phyloP scores from a whole-genome alignment of 805 yeast genomes.

The Starmerella etchellsii region DNA sequence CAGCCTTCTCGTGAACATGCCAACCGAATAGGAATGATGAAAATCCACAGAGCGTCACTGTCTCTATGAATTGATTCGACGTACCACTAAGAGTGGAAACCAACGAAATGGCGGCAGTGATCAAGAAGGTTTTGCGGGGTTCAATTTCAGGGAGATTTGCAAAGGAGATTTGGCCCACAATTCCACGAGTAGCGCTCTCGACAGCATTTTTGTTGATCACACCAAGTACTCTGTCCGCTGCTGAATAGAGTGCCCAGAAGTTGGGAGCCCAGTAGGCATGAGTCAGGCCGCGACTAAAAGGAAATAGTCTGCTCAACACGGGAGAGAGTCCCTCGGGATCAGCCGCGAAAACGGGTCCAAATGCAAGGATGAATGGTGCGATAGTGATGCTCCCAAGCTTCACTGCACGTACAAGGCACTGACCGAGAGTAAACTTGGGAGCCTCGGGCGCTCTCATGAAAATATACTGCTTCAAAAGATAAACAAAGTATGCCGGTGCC shows the following conservation, averaged over 20 bases:
- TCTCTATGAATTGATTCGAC: conserved; percentile 52
- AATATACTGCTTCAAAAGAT: conserved; percentile 51
- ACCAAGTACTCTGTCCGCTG: conserved; percentile 55
- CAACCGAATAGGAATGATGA: conserved; percentile 91
- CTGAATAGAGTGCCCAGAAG: conserved; percentile 88
- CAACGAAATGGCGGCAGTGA: conserved; percentile 75
- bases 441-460: neutral
- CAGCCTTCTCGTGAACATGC: conserved; percentile 98
- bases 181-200: conserved; percentile 57
- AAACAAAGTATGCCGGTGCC: conserved; percentile 88
- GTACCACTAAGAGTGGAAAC: conserved; percentile 42
- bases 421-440: conserved; percentile 25
- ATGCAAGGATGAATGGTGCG: conserved; percentile 46
- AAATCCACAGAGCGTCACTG: conserved; percentile 78
- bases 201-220: conserved; percentile 23
- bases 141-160: conserved; percentile 65
- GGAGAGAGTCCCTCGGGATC: conserved; percentile 60
- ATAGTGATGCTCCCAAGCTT: conserved; percentile 51
- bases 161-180: conserved; percentile 84
- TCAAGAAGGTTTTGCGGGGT: conserved; percentile 61
- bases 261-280: conserved; percentile 99
- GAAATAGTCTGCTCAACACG: conserved; percentile 61
- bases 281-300: conserved; percentile 86
- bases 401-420: conserved; percentile 40
- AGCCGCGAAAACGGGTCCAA: conserved; percentile 49